A percentile compares a stretch with the other conserved stretches of the same genome.
Evolutionary conservation across 345 rosid genomes (phyloP).

Genomic region (Acer negundo): DNA sequence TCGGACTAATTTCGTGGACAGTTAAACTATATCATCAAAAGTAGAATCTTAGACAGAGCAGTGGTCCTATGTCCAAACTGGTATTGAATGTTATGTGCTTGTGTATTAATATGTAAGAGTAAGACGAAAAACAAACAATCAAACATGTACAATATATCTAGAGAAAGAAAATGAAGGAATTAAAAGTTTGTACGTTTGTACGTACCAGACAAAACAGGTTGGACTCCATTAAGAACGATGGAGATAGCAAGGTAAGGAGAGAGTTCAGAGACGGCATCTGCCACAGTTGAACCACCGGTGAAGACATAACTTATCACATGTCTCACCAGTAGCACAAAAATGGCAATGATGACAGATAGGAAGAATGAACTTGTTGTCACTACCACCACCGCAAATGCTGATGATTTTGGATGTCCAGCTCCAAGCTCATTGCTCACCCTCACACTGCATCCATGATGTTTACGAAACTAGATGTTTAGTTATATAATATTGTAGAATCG

Average conservation of each 20-base stretch:
- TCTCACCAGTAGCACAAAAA: constrained; percentile 40
- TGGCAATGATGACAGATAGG: constrained; percentile 39
- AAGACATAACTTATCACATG: constrained; percentile 51
- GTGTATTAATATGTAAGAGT: constrained; percentile 8
- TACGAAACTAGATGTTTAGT: too few relatives aligned
- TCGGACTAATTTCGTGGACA: too few relatives aligned
- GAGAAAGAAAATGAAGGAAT: too few relatives aligned
- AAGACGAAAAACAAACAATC: too few relatives aligned
- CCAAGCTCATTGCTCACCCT: constrained; percentile 71
- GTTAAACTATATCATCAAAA: too few relatives aligned
- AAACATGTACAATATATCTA: too few relatives aligned
- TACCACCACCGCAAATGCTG: constrained; percentile 44
- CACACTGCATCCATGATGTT: constrained; percentile 35
- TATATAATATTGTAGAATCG: too few relatives aligned
- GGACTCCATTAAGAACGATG: constrained; percentile 61
- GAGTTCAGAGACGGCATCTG: constrained; percentile 61
- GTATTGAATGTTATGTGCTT: constrained; percentile 10
- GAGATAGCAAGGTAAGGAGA: constrained; percentile 53
- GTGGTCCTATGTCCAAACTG: neutral
- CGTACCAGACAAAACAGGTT: constrained; percentile 65
- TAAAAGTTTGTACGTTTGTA: neutral
- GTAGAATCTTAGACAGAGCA: too few relatives aligned
- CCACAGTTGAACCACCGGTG: constrained; percentile 49
- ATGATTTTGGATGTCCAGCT: constrained; percentile 59
- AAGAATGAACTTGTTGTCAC: constrained; percentile 48